Conservation (phyloP, 352 stramenopile species). For the Globisporangium cylindrosporum region DNA sequence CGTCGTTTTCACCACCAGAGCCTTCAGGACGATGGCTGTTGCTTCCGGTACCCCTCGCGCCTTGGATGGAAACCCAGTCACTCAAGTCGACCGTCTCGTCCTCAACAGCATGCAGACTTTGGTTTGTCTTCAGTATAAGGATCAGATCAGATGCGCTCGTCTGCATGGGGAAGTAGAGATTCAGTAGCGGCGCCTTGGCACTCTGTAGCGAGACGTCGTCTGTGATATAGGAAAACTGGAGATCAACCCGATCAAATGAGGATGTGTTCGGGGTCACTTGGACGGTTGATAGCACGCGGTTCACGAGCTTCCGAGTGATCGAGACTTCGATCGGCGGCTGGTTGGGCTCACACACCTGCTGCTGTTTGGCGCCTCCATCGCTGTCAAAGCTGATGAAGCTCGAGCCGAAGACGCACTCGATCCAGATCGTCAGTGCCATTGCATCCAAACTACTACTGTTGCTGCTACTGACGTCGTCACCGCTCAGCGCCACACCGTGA, state of each 20-base stretch:
- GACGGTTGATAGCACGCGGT: slow-evolving; percentile 15
- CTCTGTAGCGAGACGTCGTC: not conserved
- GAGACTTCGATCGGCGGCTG: not conserved
- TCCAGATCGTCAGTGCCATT: slow-evolving; percentile 3
- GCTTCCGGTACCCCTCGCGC: not conserved
- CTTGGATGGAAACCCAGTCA: slow-evolving; percentile 7
- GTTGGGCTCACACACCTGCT: slow-evolving; percentile 7
- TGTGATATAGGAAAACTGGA: slow-evolving; percentile 9
- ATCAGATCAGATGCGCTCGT: not conserved
- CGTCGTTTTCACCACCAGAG: not conserved
- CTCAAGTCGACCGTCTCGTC: slow-evolving; percentile 1
- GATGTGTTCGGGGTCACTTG: slow-evolving; percentile 6
- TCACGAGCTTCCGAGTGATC: slow-evolving; percentile 8
- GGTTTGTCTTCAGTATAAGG: not conserved
- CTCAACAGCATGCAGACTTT: not conserved
- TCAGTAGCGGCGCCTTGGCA: not conserved
- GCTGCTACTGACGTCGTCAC: not conserved
- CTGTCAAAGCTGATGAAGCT: slow-evolving; percentile 3
- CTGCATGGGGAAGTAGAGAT: slow-evolving; percentile 7
- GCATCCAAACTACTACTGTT: not conserved
- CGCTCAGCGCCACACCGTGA: slow-evolving; percentile 1
- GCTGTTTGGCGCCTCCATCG: not conserved
- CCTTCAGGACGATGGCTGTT: not conserved
- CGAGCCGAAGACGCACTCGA: slow-evolving; percentile 11
- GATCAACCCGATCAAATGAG: slow-evolving; percentile 5